Base-by-base conservation (phyloP, 75 land plant species). In the Cupressus sempervirens region DNA sequence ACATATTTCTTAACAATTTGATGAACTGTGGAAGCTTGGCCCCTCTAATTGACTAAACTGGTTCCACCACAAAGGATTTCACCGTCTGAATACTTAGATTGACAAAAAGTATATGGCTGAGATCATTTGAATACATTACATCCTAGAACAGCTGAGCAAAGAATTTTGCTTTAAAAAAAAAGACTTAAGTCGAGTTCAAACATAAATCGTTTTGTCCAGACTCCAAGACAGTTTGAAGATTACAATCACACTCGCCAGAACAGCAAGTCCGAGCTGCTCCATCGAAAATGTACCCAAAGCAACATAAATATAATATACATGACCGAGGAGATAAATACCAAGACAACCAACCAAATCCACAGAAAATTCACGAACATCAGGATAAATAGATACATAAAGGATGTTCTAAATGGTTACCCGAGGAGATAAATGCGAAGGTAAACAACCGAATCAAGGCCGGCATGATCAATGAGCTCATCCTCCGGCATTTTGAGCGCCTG, bases 371-470 rank as follows among this genome's bases (percentile, higher is more conserved):
- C 68, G 26, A 23, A 48, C 50, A 48, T 9, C 50, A 48, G 50
- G 8, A 9, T 48, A 48, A 13, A 50, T 13, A 50, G 14, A 50
- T 50, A 50, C 12, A 50, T 50, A 50, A 50, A 50, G 53, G 53
- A 82, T 7, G 83, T 15, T 18, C 9, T 35, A 32, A 15, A 34
- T 23, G 23, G 88, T 88, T 70, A 94, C 95, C 95, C 95, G 62
- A 93, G 88, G 23, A 93, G 86, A 65, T 91, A 88, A n/a, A 93
- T 88, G 13, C 95, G 84, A 20, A 94, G 80, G 40, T 89, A 93
- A 38, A 91, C 93, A 58, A 85, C 95, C 83, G 95, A 93, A 85
- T 94, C 95, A 67, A 94, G 91, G 35, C 95, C 95, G 7, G 94
- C 94, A 87, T 93, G 95, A 34, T 88, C 89, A 70, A 94, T 94